Evolutionary conservation across 805 yeast species (phyloP), one percentile per base, ranked within the genome.

Genomic region (Zygosaccharomyces siamensis): DNA sequence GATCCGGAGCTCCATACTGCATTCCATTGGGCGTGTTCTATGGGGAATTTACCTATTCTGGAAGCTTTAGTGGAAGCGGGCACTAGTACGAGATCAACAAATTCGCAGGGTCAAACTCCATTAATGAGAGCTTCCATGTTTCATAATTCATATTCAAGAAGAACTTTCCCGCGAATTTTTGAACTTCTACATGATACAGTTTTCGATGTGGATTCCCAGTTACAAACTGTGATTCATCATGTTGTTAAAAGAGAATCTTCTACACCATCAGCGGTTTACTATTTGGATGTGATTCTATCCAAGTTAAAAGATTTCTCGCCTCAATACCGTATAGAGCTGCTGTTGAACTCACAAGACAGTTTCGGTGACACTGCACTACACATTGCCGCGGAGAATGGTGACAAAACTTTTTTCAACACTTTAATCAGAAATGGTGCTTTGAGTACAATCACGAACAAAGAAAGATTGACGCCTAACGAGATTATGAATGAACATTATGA

Each of bases 11-110:
- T 96, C 1, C 95, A 93, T 62, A 86, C 97, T 0, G 85, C 96
- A 1, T 81, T 93, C 57, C 99, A 93, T 68, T 93, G 98, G 97
- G 96, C 98, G 0, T 89, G 97, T 51, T 86, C 98, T 0, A 89
- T 93, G 79, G 99, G 98, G 3, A 87, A 84, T 63, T 68, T 84
- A 30, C 78, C 77, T 41, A 81, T 90, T 68, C 82, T 88, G 48
- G 93, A 85, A 56, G 77, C 89, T 11, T 73, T 93, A 37, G 69
- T 88, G 27, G 74, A 81, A 26, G 80, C 84, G 35, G 95, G 96
- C 4, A 93, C 96, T 2, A 65, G 56, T 46, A 52, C 54, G 78
- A 83, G 67, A 77, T 79, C 48, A 3, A 68, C 77, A 12, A 86
- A 86, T 59, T 76, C 81, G 51, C 76, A 77, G 39, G 97, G 97